Evolutionary conservation across 2,329 filamentous ascomycete species (phyloP), one percentile per base, ranked within the genome.

Genomic region (Beauveria scarabaeidicola): DNA sequence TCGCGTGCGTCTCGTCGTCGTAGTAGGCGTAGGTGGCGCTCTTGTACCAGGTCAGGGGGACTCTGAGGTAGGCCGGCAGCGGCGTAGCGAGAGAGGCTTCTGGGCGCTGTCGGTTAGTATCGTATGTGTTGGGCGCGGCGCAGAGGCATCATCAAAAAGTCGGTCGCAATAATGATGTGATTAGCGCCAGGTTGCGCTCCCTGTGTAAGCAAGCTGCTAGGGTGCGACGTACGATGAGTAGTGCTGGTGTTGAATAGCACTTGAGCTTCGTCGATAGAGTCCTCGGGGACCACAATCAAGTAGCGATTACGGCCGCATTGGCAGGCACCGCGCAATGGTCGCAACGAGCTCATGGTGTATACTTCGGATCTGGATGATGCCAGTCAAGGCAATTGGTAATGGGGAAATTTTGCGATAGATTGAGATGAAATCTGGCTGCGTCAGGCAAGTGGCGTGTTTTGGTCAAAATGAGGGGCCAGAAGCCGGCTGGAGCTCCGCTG

Each of bases 241-340:
- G 79, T 77, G 61, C 84, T 82, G 41, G 86, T 85, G 72, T 91
- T 87, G 70, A 96, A 94, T 63, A 91, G 82, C 23, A 95, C 84
- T 65, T 85, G 81, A 17, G 86, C 84, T 54, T 80, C 74, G 38
- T 52, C 23, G 43, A 76, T 73, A 44, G 81, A 76, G 65, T 79
- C 73, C 21, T 77, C 71, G 1, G 91, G 91, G 25, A 93, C 79
- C 50, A 83, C 75, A 65, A 96, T 84, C 61, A 85, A 79, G 74
- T 96, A 96, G 69, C 86, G 81, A 69, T 94, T 96, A 62, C 92
- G 85, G 60, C 91, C 91, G 72, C 92, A 97, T 57, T 88, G 86
- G 76, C 92, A 96, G 64, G 86, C 83, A 67, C 91, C 91, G 64
- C 82, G 84, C 60, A 96, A 80, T 43, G 80, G 80, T 62, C 81